phyloP scores from a whole-genome alignment of 768 basidiomycete species.

The Chiua virens region DNA sequence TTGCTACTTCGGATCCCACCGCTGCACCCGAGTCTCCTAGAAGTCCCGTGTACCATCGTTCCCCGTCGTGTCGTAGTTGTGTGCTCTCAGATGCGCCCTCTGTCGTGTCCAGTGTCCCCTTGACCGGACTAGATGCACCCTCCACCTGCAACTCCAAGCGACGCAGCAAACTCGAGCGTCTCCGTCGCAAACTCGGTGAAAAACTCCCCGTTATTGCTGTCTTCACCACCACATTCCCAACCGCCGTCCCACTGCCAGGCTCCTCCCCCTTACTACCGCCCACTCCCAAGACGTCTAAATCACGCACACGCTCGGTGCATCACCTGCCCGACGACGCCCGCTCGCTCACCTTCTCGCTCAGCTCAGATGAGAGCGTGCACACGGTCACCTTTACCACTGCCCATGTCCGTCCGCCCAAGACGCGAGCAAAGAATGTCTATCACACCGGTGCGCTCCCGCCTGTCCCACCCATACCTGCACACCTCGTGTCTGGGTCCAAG shows the following conservation, averaged over 20 bases:
- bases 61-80: constrained; percentile 16
- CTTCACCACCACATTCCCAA: constrained; percentile 39
- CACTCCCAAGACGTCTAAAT: not conserved
- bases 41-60: constrained; percentile 6
- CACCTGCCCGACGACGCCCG: constrained; percentile 20
- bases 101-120: constrained; percentile 19
- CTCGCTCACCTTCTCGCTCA: constrained; percentile 27
- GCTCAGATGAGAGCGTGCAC: constrained; percentile 28
- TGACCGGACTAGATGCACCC: constrained; percentile 33
- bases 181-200: constrained; percentile 61
- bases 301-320: constrained; percentile 3
- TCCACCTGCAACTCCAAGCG: constrained; percentile 39
- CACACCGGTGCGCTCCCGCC: constrained; percentile 26
- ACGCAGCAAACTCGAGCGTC: constrained; percentile 61
- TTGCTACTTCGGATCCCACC: constrained; percentile 1
- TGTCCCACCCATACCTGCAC: constrained; percentile 23
- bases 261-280: not conserved
- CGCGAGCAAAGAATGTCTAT: constrained; percentile 9
- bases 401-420: constrained; percentile 7
- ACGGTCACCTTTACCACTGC: constrained; percentile 16
- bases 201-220: constrained; percentile 62
- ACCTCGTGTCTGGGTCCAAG: not conserved
- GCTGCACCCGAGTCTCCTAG: constrained; percentile 3
- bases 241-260: constrained; percentile 5
- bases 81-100: constrained; percentile 20